phyloP scores from a whole-genome alignment of 345 rosid genomes.

The Alliaria petiolata region DNA sequence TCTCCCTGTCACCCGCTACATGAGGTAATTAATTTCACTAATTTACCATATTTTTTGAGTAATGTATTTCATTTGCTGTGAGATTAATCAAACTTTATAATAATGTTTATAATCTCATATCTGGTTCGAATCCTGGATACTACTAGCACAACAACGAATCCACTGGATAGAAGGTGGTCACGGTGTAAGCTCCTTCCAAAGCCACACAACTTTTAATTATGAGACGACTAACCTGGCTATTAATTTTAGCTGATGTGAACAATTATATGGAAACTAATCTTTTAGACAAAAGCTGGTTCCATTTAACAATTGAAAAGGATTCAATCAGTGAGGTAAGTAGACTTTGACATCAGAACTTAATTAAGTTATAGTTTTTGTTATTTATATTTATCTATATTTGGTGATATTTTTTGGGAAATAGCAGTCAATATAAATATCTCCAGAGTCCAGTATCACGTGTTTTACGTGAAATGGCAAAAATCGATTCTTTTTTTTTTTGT shows the following conservation, averaged over 20 bases:
- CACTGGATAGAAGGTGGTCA: background rate
- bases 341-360: constrained; percentile 12
- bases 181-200: background rate
- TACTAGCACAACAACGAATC: background rate
- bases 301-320: background rate
- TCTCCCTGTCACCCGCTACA: too few relatives aligned
- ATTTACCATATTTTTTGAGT: too few relatives aligned
- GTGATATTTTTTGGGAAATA: background rate
- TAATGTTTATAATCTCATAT: too few relatives aligned
- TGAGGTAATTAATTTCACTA: too few relatives aligned
- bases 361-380: background rate
- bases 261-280: background rate
- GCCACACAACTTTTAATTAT: background rate
- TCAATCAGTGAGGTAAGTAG: constrained; percentile 21
- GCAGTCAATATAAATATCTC: constrained; percentile 1
- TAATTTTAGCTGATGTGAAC: background rate
- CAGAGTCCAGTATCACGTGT: constrained; percentile 34
- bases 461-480: constrained; percentile 27
- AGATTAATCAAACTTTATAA: too few relatives aligned
- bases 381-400: too few relatives aligned
- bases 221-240: background rate
- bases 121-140: background rate
- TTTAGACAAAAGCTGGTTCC: background rate
- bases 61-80: too few relatives aligned
- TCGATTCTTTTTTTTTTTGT: too few relatives aligned